Evolutionary conservation across 768 basidiomycete species (phyloP).

Genomic region (Lentinula raphanica): DNA sequence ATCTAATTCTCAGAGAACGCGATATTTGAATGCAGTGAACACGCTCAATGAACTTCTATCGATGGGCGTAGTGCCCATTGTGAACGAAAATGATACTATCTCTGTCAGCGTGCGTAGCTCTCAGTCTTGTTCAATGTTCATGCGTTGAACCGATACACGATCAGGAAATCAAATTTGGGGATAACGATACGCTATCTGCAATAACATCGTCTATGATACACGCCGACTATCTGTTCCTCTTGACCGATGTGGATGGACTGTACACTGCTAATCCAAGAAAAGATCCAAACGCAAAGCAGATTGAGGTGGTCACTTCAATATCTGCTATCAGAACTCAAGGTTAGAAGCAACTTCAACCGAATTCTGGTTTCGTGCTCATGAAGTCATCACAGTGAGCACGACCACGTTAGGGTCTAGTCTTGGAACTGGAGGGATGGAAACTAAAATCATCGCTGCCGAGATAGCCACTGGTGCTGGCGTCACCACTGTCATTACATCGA

Average conservation of each 20-base stretch:
- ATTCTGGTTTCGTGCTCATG: not conserved
- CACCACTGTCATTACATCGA: slow-evolving; percentile 84
- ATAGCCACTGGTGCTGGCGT: slow-evolving; percentile 95
- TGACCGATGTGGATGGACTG: slow-evolving; percentile 94
- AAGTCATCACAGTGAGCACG: slow-evolving; percentile 69
- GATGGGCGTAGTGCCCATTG: slow-evolving; percentile 96
- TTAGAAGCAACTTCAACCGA: slow-evolving; percentile 23
- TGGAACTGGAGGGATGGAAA: slow-evolving; percentile 99
- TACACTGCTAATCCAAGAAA: slow-evolving; percentile 95
- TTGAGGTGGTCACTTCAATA: slow-evolving; percentile 81
- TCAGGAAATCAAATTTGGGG: slow-evolving; percentile 99
- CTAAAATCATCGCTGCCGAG: slow-evolving; percentile 96
- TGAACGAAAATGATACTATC: slow-evolving; percentile 98
- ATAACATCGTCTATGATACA: slow-evolving; percentile 97
- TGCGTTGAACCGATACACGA: too few species aligned
- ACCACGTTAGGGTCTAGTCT: slow-evolving; percentile 87
- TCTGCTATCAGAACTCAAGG: slow-evolving; percentile 77
- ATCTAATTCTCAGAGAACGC: slow-evolving; percentile 69
- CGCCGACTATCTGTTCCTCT: slow-evolving; percentile 93
- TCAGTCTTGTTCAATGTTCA: not conserved
- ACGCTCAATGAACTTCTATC: slow-evolving; percentile 87
- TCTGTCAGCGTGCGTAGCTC: slow-evolving; percentile 80
- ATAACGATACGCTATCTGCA: slow-evolving; percentile 97
- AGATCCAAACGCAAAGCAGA: slow-evolving; percentile 74
- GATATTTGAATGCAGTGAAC: slow-evolving; percentile 95